Evolutionary conservation across 129 eudicot species (phyloP), one percentile per base, ranked within the genome.

Genomic region (Solidago caesia): DNA sequence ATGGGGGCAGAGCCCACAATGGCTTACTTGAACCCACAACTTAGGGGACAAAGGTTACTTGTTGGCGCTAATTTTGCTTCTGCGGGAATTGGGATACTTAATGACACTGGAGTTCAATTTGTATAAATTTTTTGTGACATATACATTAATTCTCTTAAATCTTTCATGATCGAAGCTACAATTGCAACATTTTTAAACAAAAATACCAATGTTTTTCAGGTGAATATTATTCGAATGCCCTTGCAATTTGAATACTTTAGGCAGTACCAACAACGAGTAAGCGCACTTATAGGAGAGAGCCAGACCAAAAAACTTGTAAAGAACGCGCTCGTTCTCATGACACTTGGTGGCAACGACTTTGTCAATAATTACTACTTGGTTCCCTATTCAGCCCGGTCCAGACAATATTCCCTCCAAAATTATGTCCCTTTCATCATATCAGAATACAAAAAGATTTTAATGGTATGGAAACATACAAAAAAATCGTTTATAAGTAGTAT

Each of bases 61-160:
- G 92, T 84, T 69, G 97, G 97, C 4, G 97, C 97, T 52, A 92
- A 92, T 57, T 89, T 92, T 44, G 97, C 97, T 68, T 92, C 97
- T 26, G 97, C 97, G 0, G 97, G 97, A n/a, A 83, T 92, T 64
- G 97, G 97, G 78, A 81, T 87, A 68, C 96, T 92, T 52, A 92
- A 92, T 57, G 97, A 92, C 79, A 92, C 97, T 2, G 96, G 97
- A 77, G 29, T 82, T 67, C 97, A 92, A 53, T 89, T 89, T 47
- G 96, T 89, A 84, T 55, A 82, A 44, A 25, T 64, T 10, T 72
- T 67, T 33, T 53, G 51, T 69, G n/a, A 15, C 60, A 41, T 55
- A 65, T 33, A 56, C 27, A 5, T 16, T 4, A 6, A 59, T 70
- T 61, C 44, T 8, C 26, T 71, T 8, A 71, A 21, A 21, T 64